These are phyloP conservation scores for Nicotiana otophora DNA, from an alignment of 257 asterid genomes.

Conservation along the genomic window DNA sequence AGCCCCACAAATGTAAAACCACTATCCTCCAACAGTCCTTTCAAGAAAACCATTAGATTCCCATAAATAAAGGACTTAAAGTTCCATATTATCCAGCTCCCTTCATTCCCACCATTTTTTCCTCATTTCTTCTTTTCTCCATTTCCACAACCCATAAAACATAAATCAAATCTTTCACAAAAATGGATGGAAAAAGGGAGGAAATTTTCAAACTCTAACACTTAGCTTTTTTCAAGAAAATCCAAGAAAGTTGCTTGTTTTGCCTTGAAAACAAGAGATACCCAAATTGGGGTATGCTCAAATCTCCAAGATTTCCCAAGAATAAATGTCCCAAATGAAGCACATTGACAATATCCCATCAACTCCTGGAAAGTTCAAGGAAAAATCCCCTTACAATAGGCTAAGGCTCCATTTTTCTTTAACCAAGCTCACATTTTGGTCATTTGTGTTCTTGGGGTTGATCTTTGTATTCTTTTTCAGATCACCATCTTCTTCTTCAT, in stretches of 20 bases:
- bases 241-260: slow-evolving; percentile 10
- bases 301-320: slow-evolving; percentile 29
- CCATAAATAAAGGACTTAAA: slow-evolving; percentile 20
- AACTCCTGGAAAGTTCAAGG: slow-evolving; percentile 66
- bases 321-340: slow-evolving; percentile 50
- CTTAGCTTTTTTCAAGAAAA: slow-evolving; percentile 11
- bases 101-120: slow-evolving; percentile 12
- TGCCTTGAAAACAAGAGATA: slow-evolving; percentile 15
- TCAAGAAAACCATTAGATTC: slow-evolving; percentile 52
- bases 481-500: slow-evolving; percentile 33
- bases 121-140: slow-evolving; percentile 14
- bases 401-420: slow-evolving; percentile 37
- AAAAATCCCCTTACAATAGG: slow-evolving; percentile 39
- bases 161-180: not conserved
- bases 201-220: slow-evolving; percentile 25
- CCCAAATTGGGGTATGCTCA: slow-evolving; percentile 27
- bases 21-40: slow-evolving; percentile 8
- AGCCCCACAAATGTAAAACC: slow-evolving; percentile 22
- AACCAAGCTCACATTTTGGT: slow-evolving; percentile 55
- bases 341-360: slow-evolving; percentile 80
- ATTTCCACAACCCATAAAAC: slow-evolving; percentile 10
- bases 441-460: slow-evolving; percentile 37
- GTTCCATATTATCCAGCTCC: not conserved
- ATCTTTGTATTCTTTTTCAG: slow-evolving; percentile 41
- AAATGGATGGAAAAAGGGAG: slow-evolving; percentile 17